phyloP scores from a whole-genome alignment of 2,329 filamentous ascomycete species.

The Penicillium sp. region DNA sequence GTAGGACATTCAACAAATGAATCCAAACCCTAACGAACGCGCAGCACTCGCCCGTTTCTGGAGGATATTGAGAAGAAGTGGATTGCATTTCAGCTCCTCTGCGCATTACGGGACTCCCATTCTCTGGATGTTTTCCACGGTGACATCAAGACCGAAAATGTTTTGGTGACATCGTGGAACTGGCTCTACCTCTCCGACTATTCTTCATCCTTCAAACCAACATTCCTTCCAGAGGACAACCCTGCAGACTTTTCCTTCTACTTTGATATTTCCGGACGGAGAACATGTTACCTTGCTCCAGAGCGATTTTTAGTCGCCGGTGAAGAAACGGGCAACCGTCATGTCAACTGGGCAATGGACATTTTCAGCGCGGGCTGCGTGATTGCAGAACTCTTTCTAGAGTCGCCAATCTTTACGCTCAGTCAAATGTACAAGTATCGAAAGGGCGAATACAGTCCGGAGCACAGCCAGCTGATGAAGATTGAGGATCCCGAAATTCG shows the following conservation, averaged over 20 bases:
- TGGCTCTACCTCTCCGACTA: constrained; percentile 99
- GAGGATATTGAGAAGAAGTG: constrained; percentile 99
- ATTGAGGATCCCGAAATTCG: constrained; percentile 86
- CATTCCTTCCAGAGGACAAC: constrained; percentile 92
- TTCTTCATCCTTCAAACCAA: constrained; percentile 91
- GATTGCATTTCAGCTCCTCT: constrained; percentile 93
- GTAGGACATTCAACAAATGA: background rate
- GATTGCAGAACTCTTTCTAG: constrained; percentile 93
- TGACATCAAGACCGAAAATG: constrained; percentile 98
- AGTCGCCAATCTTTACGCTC: constrained; percentile 95
- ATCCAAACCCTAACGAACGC: constrained; percentile 25
- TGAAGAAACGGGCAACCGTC: constrained; percentile 64
- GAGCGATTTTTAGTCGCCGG: constrained; percentile 81
- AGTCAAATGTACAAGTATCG: constrained; percentile 95
- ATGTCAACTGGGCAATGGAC: constrained; percentile 91
- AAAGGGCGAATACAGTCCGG: constrained; percentile 87
- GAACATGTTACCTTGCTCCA: constrained; percentile 93
- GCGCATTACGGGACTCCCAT: constrained; percentile 89
- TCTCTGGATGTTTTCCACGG: constrained; percentile 88
- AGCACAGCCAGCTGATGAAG: constrained; percentile 75
- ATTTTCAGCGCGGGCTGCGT: constrained; percentile 97
- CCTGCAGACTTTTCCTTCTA: constrained; percentile 97
- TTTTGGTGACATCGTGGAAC: constrained; percentile 97
- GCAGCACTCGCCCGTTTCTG: constrained; percentile 87
- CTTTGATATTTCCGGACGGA: constrained; percentile 87